Percentiles rank a stretch among this genome's conserved stretches.
phyloP scores from a whole-genome alignment of 2,329 filamentous ascomycete species.

The Hypomyces perniciosus region DNA sequence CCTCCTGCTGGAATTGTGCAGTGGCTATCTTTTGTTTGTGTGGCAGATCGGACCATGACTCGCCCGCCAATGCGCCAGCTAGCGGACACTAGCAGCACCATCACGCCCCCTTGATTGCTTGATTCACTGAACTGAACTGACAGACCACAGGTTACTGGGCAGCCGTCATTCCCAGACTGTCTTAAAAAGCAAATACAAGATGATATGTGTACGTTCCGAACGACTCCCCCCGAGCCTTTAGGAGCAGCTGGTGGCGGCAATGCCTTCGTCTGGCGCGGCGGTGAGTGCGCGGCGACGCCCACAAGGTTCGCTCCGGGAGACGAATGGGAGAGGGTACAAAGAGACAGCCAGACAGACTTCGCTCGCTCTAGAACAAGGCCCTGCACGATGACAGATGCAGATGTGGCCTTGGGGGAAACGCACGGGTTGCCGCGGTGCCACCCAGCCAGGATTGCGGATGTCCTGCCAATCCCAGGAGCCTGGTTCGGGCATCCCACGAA shows the following conservation, averaged over 20 bases:
- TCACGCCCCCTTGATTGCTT: no score
- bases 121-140: no score
- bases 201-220: no score
- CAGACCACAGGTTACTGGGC: no score
- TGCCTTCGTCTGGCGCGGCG: not conserved
- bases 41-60: not conserved
- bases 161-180: not conserved
- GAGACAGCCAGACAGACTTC: not conserved
- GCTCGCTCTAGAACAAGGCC: not conserved
- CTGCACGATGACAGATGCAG: slow-evolving; percentile 9
- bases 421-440: slow-evolving; percentile 4
- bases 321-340: not conserved
- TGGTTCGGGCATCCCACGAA: slow-evolving; percentile 3
- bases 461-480: slow-evolving; percentile 8
- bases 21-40: not conserved
- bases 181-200: not conserved
- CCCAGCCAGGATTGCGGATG: not conserved
- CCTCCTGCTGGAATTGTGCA: slow-evolving; percentile 1
- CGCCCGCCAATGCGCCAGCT: not conserved
- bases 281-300: not conserved
- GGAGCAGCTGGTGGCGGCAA: not conserved
- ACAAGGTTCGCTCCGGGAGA: not conserved
- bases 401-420: not conserved
- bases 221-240: no score
- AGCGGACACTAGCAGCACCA: not conserved